Evolutionary conservation across 164 flowering plant genomes (phyloP).

Genomic region (Cinnamomum micranthum): DNA sequence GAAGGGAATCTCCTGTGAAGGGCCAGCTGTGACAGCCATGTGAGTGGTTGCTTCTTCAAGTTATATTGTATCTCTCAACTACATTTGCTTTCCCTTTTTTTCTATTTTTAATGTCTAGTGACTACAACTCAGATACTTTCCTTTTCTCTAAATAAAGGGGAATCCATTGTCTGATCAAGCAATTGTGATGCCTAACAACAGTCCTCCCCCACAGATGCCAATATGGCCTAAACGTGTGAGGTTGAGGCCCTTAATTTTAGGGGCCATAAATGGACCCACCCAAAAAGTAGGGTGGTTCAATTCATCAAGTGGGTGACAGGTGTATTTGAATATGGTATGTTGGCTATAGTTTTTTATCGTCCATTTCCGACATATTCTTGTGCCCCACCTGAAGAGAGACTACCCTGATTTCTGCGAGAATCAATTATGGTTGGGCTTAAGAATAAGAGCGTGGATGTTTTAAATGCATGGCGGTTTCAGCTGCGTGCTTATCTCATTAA

Average conservation of each 20-base stretch:
- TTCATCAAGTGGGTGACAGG: neutral
- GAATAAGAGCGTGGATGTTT: neutral
- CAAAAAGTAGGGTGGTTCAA: neutral
- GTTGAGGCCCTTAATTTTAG: neutral
- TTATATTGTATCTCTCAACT: neutral
- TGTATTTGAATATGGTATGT: neutral
- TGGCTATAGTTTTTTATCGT: neutral
- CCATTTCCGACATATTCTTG: neutral
- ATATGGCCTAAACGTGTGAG: neutral
- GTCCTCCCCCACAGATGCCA: neutral
- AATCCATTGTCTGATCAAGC: too few relatives aligned
- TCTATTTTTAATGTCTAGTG: neutral
- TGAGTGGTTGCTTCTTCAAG: slow-evolving; percentile 21
- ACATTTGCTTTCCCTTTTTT: neutral
- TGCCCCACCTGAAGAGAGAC: neutral
- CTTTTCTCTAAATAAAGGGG: neutral
- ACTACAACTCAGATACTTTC: neutral
- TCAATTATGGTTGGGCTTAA: neutral
- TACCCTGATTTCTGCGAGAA: neutral
- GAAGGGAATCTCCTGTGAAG: slow-evolving; percentile 78
- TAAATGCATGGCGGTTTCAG: too few relatives aligned
- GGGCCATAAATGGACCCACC: neutral
- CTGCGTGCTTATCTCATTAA: neutral
- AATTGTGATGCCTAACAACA: too few relatives aligned
- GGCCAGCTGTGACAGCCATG: slow-evolving; percentile 75